A percentile compares a stretch with the other conserved stretches of the same genome.
These are phyloP conservation scores for Rhytidiadelphus loreus DNA, from an alignment of 225 moss, liverwort and hornwort genomes.

Conservation along the genomic window DNA sequence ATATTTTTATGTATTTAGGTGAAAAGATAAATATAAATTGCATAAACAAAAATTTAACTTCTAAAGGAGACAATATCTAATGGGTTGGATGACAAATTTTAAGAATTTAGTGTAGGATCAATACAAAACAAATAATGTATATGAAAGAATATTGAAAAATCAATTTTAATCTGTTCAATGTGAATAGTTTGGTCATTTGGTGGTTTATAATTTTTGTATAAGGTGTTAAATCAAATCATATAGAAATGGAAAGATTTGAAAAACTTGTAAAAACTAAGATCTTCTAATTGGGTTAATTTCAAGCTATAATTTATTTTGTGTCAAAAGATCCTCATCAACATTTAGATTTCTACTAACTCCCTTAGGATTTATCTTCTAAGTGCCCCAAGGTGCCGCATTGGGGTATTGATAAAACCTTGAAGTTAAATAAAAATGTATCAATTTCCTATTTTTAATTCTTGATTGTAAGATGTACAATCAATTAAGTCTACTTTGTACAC, in stretches of 20 bases:
- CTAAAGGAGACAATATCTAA: neutral
- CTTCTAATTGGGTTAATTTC: rapidly evolving
- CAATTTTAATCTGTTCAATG: neutral
- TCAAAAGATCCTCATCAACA: neutral
- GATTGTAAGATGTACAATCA: neutral
- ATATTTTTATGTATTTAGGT: neutral
- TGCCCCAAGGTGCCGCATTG: rapidly evolving
- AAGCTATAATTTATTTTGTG: neutral
- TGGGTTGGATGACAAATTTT: rapidly evolving
- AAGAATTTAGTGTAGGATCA: neutral
- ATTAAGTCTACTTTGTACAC: rapidly evolving
- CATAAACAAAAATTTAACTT: neutral
- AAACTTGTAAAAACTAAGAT: neutral
- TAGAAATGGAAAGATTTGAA: neutral
- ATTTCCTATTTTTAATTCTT: neutral
- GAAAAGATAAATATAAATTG: neutral
- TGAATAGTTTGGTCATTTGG: neutral
- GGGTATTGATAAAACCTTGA: neutral
- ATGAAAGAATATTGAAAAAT: rapidly evolving
- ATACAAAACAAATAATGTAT: neutral
- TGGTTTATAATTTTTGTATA: neutral
- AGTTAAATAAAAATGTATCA: neutral
- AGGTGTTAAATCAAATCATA: neutral
- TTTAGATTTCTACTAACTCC: neutral
- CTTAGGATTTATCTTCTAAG: neutral